phyloP scores from a whole-genome alignment of 177 flowering plant genomes.

The Vitis hybrid region DNA sequence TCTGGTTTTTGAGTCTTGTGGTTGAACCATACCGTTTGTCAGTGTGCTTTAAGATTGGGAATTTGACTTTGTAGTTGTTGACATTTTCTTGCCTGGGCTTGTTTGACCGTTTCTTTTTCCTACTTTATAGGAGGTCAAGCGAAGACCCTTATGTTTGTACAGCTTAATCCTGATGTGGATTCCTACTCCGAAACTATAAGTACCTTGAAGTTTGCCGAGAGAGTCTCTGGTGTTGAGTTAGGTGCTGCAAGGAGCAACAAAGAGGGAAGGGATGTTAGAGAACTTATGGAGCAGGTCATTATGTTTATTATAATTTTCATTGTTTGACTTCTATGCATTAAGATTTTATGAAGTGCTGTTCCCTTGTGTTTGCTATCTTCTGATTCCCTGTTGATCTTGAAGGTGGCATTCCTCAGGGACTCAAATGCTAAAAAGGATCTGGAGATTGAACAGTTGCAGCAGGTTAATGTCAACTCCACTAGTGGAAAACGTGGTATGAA shows the following conservation, averaged over 20 bases:
- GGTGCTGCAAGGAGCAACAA: constrained; percentile 92
- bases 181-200: constrained; percentile 87
- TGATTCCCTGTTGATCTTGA: constrained; percentile 13
- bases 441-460: constrained; percentile 68
- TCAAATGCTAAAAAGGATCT: constrained; percentile 71
- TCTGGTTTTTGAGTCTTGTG: not conserved
- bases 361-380: not conserved
- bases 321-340: not conserved
- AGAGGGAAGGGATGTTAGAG: constrained; percentile 87
- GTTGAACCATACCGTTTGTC: not conserved
- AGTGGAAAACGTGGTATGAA: constrained; percentile 38
- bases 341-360: not conserved
- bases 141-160: constrained; percentile 98
- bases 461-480: constrained; percentile 37
- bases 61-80: not conserved
- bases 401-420: constrained; percentile 78
- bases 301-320: not conserved
- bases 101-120: not conserved
- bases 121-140: constrained; percentile 82
- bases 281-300: constrained; percentile 93
- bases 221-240: constrained; percentile 96
- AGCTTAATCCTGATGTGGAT: constrained; percentile 86
- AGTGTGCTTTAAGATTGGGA: not conserved
- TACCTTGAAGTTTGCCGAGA: constrained; percentile 96
- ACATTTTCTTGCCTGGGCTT: not conserved